Percentiles rank a stretch among this genome's conserved stretches.
Conservation (phyloP, 495 filamentous ascomycete species). For the Daldinia childiae region DNA sequence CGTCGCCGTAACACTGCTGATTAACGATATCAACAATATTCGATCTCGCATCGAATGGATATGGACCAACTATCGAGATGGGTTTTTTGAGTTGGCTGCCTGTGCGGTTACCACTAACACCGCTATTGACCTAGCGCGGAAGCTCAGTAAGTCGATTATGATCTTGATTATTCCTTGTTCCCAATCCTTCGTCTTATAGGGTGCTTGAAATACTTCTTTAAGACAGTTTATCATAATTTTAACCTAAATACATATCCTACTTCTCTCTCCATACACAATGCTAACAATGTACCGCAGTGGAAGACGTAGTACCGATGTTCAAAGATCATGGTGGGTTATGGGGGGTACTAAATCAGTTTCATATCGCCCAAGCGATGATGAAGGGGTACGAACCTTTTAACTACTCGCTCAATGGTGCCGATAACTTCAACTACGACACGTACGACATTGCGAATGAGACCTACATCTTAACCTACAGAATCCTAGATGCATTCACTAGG, state of each 20-base stretch:
- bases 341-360: constrained; percentile 40
- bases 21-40: constrained; percentile 41
- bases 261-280: neutral
- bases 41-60: constrained; percentile 29
- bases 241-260: neutral
- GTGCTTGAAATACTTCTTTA: neutral
- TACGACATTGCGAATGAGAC: constrained; percentile 47
- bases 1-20: constrained; percentile 33
- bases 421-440: constrained; percentile 44
- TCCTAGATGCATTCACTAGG: constrained; percentile 36
- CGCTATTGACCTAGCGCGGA: constrained; percentile 50
- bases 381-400: neutral
- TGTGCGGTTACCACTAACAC: constrained; percentile 54
- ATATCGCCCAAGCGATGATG: constrained; percentile 11
- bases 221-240: neutral
- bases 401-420: neutral
- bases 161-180: neutral
- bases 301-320: constrained; percentile 48
- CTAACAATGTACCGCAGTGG: constrained; percentile 32
- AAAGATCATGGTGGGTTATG: constrained; percentile 37
- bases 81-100: constrained; percentile 48
- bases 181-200: neutral
- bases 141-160: neutral
- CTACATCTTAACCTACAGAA: constrained; percentile 34
- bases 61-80: constrained; percentile 45